Base-by-base conservation (phyloP, 306 rosid genomes). In the Sicyos baderoa region DNA sequence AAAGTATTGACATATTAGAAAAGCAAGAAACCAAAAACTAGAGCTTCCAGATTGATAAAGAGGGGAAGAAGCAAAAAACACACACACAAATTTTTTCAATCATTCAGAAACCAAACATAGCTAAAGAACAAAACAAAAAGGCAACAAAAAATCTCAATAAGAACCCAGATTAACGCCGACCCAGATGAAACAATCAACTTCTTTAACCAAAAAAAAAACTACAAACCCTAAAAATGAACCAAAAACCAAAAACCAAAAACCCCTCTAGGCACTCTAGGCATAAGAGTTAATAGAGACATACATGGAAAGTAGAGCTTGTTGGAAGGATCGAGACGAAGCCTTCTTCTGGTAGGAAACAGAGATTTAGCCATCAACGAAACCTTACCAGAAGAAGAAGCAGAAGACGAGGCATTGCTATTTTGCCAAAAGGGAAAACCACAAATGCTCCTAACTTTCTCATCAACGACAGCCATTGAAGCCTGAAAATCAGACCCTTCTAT, bases 221-320 rank as follows among this genome's bases (percentile, higher is more conserved):
- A 32, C 0, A 42, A 63, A 73, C 62, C 74, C 8, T 21, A 14
- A 44, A 72, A 63, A 23, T 52, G 22, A 67, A 21, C 64, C 52
- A 62, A 75, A 76, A 68, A 21, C 51, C 51, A 62, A 40, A 50
- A 0, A 3, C 9, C 51, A n/a, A n/a, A n/a, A n/a, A n/a, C n/a
- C n/a, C n/a, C n/a, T n/a, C n/a, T n/a, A n/a, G n/a, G n/a, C n/a
- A n/a, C 29, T 4, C 11, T 1, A n/a, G 9, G 35, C 68, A 19
- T 52, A 52, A 49, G 40, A 81, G 54, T 48, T 5, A 52, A 15
- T 59, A 7, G 53, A 70, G 40, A 40, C 84, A n/a, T 86, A 93
- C 97, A 93, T 4, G 97, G 99, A 79, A 93, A 93, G 80, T 79
- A 90, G 55, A 93, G 96, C 79, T 93, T 93, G 82, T 84, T 93